A percentile compares a stretch with the other conserved stretches of the same genome.
Evolutionary conservation across 352 stramenopile genomes (phyloP).

Genomic region (Globisporangium mamillatum): DNA sequence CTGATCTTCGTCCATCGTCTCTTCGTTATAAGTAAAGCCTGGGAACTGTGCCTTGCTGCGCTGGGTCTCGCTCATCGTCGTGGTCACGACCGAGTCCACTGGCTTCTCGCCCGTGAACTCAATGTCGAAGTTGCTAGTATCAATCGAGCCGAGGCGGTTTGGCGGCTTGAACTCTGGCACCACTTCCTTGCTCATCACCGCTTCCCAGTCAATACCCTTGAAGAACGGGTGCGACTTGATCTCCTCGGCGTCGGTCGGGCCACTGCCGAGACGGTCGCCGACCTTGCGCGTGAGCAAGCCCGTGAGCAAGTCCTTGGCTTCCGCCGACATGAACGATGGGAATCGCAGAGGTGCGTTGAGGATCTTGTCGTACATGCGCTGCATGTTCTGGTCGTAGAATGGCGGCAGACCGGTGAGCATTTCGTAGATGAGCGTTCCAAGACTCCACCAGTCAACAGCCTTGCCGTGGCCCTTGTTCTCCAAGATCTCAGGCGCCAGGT

Average conservation of each 20-base stretch:
- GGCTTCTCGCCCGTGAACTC: constrained; percentile 93
- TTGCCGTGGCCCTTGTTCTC: constrained; percentile 93
- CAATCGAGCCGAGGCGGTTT: constrained; percentile 84
- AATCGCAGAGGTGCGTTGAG: constrained; percentile 87
- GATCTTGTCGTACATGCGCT: constrained; percentile 95
- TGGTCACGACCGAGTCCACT: constrained; percentile 89
- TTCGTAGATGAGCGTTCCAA: constrained; percentile 94
- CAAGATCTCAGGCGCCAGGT: constrained; percentile 93
- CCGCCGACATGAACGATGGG: constrained; percentile 88
- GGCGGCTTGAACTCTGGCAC: constrained; percentile 91
- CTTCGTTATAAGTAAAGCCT: constrained; percentile 89
- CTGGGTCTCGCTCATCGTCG: constrained; percentile 88
- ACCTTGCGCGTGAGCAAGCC: constrained; percentile 88
- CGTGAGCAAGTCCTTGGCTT: constrained; percentile 85
- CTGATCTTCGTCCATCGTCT: constrained; percentile 85
- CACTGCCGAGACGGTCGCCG: constrained; percentile 82
- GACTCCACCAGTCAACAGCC: constrained; percentile 88
- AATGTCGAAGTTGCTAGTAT: constrained; percentile 94
- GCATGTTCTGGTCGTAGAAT: constrained; percentile 95
- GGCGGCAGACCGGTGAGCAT: constrained; percentile 90
- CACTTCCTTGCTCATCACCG: constrained; percentile 85
- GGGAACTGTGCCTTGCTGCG: constrained; percentile 90
- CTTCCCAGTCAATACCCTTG: constrained; percentile 90
- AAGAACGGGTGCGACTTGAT: constrained; percentile 94
- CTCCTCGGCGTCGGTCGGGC: constrained; percentile 86